phyloP scores from a whole-genome alignment of 2,329 filamentous ascomycete genomes.

The Colletotrichum tabaci region DNA sequence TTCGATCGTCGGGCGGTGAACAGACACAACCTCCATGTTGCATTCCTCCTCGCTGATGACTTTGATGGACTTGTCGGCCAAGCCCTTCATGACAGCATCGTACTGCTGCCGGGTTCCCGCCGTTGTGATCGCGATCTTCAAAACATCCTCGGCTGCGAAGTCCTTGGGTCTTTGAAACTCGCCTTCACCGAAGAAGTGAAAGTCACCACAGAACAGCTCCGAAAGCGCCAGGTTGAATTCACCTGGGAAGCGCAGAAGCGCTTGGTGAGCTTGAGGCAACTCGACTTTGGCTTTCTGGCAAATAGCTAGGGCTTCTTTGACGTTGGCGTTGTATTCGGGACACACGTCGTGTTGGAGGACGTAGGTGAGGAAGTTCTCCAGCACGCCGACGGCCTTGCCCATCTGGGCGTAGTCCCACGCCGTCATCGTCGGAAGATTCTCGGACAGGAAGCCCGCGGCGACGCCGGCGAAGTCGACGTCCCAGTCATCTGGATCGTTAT shows the following conservation, averaged over 20 bases:
- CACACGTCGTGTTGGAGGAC: constrained; percentile 88
- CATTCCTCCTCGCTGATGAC: constrained; percentile 65
- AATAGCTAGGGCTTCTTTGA: constrained; percentile 75
- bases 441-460: constrained; percentile 83
- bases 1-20: constrained; percentile 62
- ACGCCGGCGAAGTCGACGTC: constrained; percentile 85
- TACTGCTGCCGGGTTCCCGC: constrained; percentile 44
- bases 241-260: constrained; percentile 75
- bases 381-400: constrained; percentile 74
- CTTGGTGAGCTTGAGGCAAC: constrained; percentile 70
- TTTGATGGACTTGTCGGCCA: constrained; percentile 51
- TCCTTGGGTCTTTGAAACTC: constrained; percentile 54
- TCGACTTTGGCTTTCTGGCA: constrained; percentile 79
- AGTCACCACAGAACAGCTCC: constrained; percentile 70
- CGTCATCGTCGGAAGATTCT: constrained; percentile 60
- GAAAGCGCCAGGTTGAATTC: constrained; percentile 85
- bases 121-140: constrained; percentile 62
- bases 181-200: constrained; percentile 42
- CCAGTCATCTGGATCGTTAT: constrained; percentile 71
- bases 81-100: background rate
- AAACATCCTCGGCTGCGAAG: constrained; percentile 58
- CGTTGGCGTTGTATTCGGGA: constrained; percentile 80
- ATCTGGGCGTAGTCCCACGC: constrained; percentile 70
- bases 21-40: constrained; percentile 72
- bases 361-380: constrained; percentile 92